Base-by-base conservation (phyloP, 2,329 filamentous ascomycete species). In the Sarocladium strictum region DNA sequence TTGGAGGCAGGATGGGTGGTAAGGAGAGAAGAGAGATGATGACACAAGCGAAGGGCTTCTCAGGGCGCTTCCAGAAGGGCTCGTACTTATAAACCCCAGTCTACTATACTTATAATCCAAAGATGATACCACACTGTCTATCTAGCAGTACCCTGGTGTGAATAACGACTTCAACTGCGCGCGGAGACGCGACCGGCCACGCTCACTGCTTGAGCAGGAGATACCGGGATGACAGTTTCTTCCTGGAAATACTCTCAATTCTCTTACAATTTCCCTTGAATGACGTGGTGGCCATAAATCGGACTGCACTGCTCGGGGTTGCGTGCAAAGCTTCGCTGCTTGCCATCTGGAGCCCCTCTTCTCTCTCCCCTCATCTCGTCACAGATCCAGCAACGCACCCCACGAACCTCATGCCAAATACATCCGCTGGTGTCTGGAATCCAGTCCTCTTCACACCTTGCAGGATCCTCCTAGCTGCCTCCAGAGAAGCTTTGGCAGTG, bases 41-140 rank as follows among this genome's bases (percentile, higher is more conserved):
- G 57, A 87, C 82, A 60, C 87, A 87, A 65, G 88, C 90, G 3
- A 82, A 85, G 15, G 87, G 91, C 63, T 96, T 97, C 71, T 85
- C 87, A 3, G 86, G 86, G 1, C 78, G 90, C 50, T 97, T 97
- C 64, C 81, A 85, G 17, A 87, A 88, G 60, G 91, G 91, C n/a
- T 84, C 76, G 17, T 86, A 76, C 60, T 64, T 86, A 56, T 85
- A 47, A 15, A n/a, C n/a, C n/a, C n/a, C n/a, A n/a, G n/a, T n/a
- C n/a, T n/a, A n/a, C n/a, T n/a, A n/a, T n/a, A n/a, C n/a, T n/a
- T n/a, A n/a, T n/a, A n/a, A n/a, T n/a, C n/a, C n/a, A n/a, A n/a
- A n/a, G n/a, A n/a, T n/a, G n/a, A n/a, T n/a, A n/a, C n/a, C n/a
- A n/a, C n/a, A n/a, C n/a, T n/a, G n/a, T n/a, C n/a, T n/a, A n/a